phyloP scores from a whole-genome alignment of 2,329 filamentous ascomycete species.

The Aspergillus versicolor region DNA sequence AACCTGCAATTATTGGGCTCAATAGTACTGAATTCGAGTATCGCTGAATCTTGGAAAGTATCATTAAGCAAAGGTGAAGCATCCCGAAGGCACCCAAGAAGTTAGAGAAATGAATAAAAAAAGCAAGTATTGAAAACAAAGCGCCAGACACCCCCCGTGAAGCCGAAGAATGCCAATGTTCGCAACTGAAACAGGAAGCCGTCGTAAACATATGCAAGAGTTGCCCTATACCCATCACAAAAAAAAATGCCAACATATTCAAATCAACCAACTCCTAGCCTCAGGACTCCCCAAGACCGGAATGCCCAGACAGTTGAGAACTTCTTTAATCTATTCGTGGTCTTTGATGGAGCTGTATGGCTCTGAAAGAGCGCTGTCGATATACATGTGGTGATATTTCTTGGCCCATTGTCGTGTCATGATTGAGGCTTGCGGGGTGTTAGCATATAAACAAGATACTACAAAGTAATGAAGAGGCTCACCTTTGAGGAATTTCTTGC shows the following conservation, averaged over 20 bases:
- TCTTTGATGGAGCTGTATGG: conserved; percentile 35
- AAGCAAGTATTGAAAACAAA: conserved; percentile 22
- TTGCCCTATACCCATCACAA: conserved; percentile 41
- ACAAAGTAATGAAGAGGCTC: conserved; percentile 36
- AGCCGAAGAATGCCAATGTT: conserved; percentile 36
- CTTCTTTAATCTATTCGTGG: conserved; percentile 28
- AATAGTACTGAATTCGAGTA: conserved; percentile 13
- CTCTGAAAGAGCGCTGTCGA: conserved; percentile 32
- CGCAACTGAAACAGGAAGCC: conserved; percentile 35
- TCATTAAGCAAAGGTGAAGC: conserved; percentile 27
- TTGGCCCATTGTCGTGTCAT: conserved; percentile 92
- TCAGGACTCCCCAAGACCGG: conserved; percentile 15
- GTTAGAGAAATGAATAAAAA: conserved; percentile 14
- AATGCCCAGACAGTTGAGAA: conserved; percentile 26
- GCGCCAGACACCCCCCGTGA: conserved; percentile 36
- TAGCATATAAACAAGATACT: conserved; percentile 12
- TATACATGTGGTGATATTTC: conserved; percentile 57
- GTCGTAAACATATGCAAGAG: conserved; percentile 43
- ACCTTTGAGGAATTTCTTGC: conserved; percentile 99
- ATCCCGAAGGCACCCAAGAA: conserved; percentile 26
- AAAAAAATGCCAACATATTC: conserved; percentile 42
- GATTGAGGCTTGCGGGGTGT: conserved; percentile 69
- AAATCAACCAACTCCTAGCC: conserved; percentile 32
- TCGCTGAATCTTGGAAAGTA: conserved; percentile 24
- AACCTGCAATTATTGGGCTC: background rate